Conservation (phyloP, 2,329 filamentous ascomycete species). For the Colletotrichum tamarilloi region DNA sequence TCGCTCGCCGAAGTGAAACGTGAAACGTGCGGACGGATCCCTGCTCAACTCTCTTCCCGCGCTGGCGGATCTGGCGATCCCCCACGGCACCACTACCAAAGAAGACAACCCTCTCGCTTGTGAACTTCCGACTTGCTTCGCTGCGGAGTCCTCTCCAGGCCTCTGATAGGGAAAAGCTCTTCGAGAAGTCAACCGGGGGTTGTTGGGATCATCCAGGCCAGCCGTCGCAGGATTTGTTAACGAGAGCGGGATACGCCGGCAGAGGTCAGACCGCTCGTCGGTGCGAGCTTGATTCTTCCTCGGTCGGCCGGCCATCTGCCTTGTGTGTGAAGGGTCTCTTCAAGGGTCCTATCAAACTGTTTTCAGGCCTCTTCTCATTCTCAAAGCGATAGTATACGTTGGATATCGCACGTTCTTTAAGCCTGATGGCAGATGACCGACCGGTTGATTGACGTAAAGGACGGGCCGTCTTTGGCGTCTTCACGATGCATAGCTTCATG, state of each 20-base stretch:
- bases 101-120: not conserved
- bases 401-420: conserved; percentile 12
- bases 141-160: not conserved
- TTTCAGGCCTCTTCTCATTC: not conserved
- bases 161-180: not conserved
- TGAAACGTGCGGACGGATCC: conserved; percentile 35
- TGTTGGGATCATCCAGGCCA: not conserved
- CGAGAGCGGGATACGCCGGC: not conserved
- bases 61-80: conserved; percentile 25
- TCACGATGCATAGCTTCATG: not conserved
- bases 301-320: not conserved
- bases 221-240: not conserved
- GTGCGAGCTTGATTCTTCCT: conserved; percentile 8
- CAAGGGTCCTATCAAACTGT: conserved; percentile 11
- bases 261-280: not conserved
- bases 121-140: not conserved
- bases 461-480: not conserved
- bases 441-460: conserved; percentile 2
- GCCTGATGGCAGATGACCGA: not conserved
- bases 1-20: conserved; percentile 34
- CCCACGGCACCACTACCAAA: not conserved
- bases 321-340: conserved; percentile 26
- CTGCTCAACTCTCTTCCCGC: conserved; percentile 24
- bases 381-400: not conserved
- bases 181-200: not conserved